A percentile compares a stretch with the other conserved stretches of the same genome.
These are phyloP conservation scores for Hyparrhenia diplandra DNA, from an alignment of 176 grass and related monocot species.

Conservation along the genomic window DNA sequence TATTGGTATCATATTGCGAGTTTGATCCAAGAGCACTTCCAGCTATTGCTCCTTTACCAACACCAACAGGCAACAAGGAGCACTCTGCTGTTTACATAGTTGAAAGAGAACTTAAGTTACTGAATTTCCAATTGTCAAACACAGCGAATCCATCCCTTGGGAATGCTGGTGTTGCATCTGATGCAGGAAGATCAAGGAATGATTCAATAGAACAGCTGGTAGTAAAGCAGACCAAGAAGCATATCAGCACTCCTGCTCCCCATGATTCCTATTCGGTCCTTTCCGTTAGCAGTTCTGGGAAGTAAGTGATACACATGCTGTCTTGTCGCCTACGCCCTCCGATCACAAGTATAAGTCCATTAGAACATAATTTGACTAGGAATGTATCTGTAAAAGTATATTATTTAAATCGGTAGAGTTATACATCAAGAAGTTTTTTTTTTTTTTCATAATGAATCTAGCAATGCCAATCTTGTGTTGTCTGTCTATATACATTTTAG, in stretches of 20 bases:
- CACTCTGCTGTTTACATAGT: conserved; percentile 95
- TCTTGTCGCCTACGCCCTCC: background rate
- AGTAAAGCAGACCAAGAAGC: conserved; percentile 95
- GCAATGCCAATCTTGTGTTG: background rate
- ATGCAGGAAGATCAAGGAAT: conserved; percentile 57
- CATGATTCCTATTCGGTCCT: conserved; percentile 93
- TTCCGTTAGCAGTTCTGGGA: conserved; percentile 92
- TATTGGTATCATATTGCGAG: conserved; percentile 96
- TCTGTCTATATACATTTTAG: background rate
- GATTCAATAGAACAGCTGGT: conserved; percentile 65
- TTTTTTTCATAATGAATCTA: background rate
- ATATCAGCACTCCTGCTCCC: conserved; percentile 92
- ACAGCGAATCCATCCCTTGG: conserved; percentile 75
- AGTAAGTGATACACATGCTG: conserved; percentile 52
- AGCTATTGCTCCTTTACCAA: conserved; percentile 71
- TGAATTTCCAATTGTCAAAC: conserved; percentile 92
- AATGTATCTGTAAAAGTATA: background rate
- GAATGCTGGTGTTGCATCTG: conserved; percentile 44
- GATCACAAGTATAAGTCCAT: background rate
- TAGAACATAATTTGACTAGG: background rate
- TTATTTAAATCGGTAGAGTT: background rate
- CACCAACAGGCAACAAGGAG: conserved; percentile 65
- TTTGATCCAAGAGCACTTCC: conserved; percentile 96
- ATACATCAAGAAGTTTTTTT: background rate
- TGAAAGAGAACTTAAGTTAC: conserved; percentile 94